These are phyloP conservation scores for Candida odintsovae DNA, from an alignment of 805 yeast genomes.

Conservation along the genomic window DNA sequence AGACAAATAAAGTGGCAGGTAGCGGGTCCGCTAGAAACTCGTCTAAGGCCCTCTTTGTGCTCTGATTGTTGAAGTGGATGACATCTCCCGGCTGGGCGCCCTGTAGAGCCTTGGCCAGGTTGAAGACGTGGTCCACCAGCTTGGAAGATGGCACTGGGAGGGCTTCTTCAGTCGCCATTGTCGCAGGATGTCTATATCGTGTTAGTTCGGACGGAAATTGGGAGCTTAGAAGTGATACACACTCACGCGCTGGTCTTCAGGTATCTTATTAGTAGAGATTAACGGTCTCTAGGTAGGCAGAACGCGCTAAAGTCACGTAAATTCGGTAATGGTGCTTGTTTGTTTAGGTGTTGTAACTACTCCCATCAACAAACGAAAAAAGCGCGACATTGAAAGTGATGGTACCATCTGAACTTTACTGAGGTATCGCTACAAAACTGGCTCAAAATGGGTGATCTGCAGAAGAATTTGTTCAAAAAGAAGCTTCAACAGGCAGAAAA, in stretches of 20 bases:
- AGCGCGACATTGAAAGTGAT: neutral
- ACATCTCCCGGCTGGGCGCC: slow-evolving; percentile 23
- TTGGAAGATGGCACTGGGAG: slow-evolving; percentile 5
- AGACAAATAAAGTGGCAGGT: slow-evolving; percentile 22
- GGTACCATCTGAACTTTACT: neutral
- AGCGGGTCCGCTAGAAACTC: slow-evolving; percentile 18
- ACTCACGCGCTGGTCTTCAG: neutral
- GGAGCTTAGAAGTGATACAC: neutral
- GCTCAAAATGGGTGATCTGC: slow-evolving; percentile 10
- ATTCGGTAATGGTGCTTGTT: neutral
- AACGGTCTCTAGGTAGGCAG: neutral
- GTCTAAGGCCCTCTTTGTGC: slow-evolving; percentile 7
- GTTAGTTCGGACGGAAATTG: neutral
- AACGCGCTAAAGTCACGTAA: neutral
- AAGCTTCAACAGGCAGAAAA: slow-evolving; percentile 9
- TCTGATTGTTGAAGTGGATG: slow-evolving; percentile 20
- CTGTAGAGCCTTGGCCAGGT: slow-evolving; percentile 24
- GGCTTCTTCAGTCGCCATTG: neutral
- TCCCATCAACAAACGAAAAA: neutral
- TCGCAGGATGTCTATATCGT: neutral
- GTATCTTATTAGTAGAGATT: neutral
- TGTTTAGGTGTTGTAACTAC: neutral
- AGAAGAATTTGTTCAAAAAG: slow-evolving; percentile 8
- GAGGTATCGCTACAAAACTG: neutral
- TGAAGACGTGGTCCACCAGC: slow-evolving; percentile 23